Conservation (phyloP, 345 rosid genomes). For the Gossypium anomalum region DNA sequence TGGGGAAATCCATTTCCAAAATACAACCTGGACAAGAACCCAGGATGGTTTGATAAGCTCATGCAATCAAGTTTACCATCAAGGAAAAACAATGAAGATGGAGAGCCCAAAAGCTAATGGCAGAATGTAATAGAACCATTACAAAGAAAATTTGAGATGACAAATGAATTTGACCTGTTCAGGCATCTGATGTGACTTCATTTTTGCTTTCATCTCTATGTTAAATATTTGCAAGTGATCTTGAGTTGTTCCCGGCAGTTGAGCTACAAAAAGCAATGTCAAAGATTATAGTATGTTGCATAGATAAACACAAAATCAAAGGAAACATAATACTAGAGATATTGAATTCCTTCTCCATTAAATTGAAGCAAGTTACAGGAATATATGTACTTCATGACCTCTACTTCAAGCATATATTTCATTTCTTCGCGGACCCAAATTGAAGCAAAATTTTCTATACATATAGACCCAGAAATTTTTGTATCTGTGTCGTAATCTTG, state of each 20-base stretch:
- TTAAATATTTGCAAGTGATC: conserved; percentile 98
- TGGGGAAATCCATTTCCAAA: conserved; percentile 97
- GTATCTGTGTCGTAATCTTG: not conserved
- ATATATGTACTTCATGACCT: not conserved
- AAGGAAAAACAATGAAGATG: not conserved
- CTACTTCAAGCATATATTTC: not conserved
- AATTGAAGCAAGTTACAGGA: not conserved
- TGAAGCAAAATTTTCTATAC: not conserved
- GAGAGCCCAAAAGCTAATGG: not conserved
- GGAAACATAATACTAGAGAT: not conserved
- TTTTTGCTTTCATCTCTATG: conserved; percentile 90
- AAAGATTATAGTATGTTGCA: conserved; percentile 1
- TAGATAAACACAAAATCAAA: not conserved
- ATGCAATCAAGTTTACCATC: not conserved
- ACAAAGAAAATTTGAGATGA: conserved; percentile 10
- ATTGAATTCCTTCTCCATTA: not conserved
- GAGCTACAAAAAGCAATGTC: conserved; percentile 50
- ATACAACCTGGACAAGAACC: conserved; percentile 56
- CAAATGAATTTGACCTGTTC: conserved; percentile 64
- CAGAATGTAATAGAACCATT: not conserved
- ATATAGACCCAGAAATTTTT: not conserved
- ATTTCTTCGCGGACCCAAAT: not conserved
- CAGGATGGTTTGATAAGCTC: conserved; percentile 9
- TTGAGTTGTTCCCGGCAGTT: conserved; percentile 92
- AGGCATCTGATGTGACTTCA: conserved; percentile 96